Evolutionary conservation across 805 yeast species (phyloP), one percentile per base, ranked within the genome.

Genomic region (Kluyveromyces starmeri): DNA sequence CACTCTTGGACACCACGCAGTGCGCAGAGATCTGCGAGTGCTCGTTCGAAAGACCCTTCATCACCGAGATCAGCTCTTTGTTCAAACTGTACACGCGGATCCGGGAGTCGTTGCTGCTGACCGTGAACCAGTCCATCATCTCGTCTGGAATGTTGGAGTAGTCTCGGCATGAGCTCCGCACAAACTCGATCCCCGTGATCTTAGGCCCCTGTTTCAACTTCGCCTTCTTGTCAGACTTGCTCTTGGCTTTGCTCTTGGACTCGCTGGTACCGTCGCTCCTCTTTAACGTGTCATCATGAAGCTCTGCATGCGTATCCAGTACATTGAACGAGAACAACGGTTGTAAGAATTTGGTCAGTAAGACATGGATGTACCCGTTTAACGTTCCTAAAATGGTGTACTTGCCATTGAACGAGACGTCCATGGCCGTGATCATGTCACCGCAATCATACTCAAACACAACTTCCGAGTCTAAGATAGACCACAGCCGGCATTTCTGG

Each of bases 51-150:
- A 73, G 68, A 0, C 96, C 97, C 44, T 75, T 80, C 54, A 79
- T 76, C 32, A 80, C 70, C 28, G 77, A 74, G 26, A 80, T 75
- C 39, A 86, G 52, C 23, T 68, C 66, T 37, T 67, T 67, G 31
- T 70, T 68, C 21, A 75, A 50, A 46, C 80, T 77, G 36, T 81
- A 72, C 7, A 85, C 53, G 27, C 96, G 59, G 16, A 88, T 62
- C 34, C 77, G 71, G 1, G 95, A 84, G 55, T 88, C 96, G 52
- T 83, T 86, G 3, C 94, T 75, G 3, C 95, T 75, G 5, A 85
- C 67, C 18, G 86, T 52, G 14, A 77, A 43, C 41, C 66, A 62
- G 13, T 59, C 47, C 23, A 65, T 67, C 9, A 53, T 50, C 16
- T 46, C 52, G 4, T 32, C 31, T 2, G 38, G 34, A 16, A 42